Base-by-base conservation (phyloP, 1,284 basidiomycete species). In the Golubevia pallescens region DNA sequence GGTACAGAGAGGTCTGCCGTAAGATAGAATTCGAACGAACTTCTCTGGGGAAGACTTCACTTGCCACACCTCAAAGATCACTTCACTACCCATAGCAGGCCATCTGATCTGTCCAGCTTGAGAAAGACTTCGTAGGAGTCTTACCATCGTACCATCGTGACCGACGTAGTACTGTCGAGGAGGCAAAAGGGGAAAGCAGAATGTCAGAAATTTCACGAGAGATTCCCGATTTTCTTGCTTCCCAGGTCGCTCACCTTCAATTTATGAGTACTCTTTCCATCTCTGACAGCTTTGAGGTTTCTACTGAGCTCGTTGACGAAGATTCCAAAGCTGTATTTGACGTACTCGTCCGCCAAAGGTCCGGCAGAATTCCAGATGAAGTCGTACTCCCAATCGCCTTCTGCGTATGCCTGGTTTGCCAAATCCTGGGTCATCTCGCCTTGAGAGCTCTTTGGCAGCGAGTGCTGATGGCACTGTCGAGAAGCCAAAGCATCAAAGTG, bases 111-210 rank as follows among this genome's bases (percentile, higher is more conserved):
- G 32, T 3, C 65, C 72, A 4, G 61, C 62, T 38, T 73, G 58
- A 5, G 70, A 73, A 10, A 77, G 21, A 1, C 60, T 60, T 67
- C 75, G 74, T 66, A 75, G 69, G 2, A 77, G 66, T 1, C 75
- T n/a, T 0, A 77, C 75, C 75, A 77, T 77, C 38, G 73, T 77
- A 2, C 75, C 75, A 51, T 77, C 75, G 62, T 77, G 75, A 21
- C 75, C 75, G 20, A 77, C 62, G 60, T 68, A 75, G 34, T 59
- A 73, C 60, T 71, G 34, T 38, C 5, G 34, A 48, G 42, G 16
- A 48, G 16, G 42, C 8, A 48, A 16, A 48, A 16, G 16, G 16
- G 42, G 16, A 48, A 48, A 10, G 8, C 42, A 16, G 16, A 16
- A 13, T 16, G 16, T 13, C 42, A 48, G 16, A 48, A 16, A 48